phyloP scores from a whole-genome alignment of 306 rosid genomes.

The Ceratonia siliqua region DNA sequence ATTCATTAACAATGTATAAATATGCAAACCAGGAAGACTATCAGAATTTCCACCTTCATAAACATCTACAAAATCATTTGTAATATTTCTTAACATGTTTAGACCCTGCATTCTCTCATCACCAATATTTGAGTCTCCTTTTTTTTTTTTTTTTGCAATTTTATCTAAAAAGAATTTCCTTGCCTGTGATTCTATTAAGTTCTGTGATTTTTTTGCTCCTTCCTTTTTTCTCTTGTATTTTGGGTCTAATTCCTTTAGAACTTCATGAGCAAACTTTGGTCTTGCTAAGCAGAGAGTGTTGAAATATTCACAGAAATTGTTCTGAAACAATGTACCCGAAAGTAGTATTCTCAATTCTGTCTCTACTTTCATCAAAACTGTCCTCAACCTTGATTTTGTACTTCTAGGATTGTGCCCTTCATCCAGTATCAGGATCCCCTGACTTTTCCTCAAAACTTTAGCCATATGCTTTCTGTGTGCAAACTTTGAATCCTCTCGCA shows the following conservation, averaged over 20 bases:
- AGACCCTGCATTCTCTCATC: conserved; percentile 78
- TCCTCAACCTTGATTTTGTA: conserved; percentile 94
- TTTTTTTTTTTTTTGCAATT: conserved; percentile 79
- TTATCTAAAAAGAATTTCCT: conserved; percentile 83
- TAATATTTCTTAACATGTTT: conserved; percentile 78
- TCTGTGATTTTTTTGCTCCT: conserved; percentile 48
- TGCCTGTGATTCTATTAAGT: conserved; percentile 71
- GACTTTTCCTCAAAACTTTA: conserved; percentile 89
- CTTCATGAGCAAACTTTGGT: conserved; percentile 72
- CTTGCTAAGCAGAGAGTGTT: conserved; percentile 93
- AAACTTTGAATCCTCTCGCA: conserved; percentile 86
- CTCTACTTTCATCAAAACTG: conserved; percentile 83
- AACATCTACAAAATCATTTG: conserved; percentile 82
- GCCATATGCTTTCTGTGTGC: conserved; percentile 90
- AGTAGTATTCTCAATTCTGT: conserved; percentile 83
- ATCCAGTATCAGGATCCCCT: conserved; percentile 76
- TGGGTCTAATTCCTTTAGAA: conserved; percentile 71
- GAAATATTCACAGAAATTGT: conserved; percentile 92
- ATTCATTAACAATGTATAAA: conserved; percentile 90
- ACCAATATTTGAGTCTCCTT: conserved; percentile 64
- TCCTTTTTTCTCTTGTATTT: conserved; percentile 67
- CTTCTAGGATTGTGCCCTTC: conserved; percentile 99
- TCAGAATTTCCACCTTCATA: conserved; percentile 80
- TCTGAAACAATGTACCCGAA: conserved; percentile 94
- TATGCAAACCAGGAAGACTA: conserved; percentile 86